Evolutionary conservation across 495 filamentous ascomycete genomes (phyloP), one percentile per base, ranked within the genome.

Genomic region (Talaromyces stipitatus): DNA sequence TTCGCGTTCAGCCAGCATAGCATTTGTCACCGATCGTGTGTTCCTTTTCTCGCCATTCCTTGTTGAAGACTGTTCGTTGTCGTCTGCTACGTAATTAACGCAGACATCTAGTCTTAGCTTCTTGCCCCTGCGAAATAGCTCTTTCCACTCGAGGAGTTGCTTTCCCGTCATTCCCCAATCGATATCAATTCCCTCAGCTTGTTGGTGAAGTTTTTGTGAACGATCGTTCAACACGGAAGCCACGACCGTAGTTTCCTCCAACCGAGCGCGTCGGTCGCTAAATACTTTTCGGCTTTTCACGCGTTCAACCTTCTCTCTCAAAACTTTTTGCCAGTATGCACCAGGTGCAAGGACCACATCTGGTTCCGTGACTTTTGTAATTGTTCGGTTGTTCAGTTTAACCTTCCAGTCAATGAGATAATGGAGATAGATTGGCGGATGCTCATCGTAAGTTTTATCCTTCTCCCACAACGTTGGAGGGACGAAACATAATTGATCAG

Each of bases 381-480:
- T 45, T 48, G 59, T 56, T 58, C 61, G 61, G 38, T 72, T 68
- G 24, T 72, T 70, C 10, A 72, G 27, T 48, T 53, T 64, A 27
- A 69, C 58, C 58, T 65, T 72, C 68, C 62, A 72, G 54, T 71
- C 63, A 55, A 72, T 74, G 41, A 65, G 59, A 56, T 76, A 74
- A 57, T 72, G 61, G 38, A 71, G 64, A 62, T 53, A 63, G 54
- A 45, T 64, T 20, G 64, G 69, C 50, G 59, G 61, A 45, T 70
- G 46, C 61, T 73, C 60, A 60, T 71, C 60, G 54, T 64, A 76
- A 12, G 20, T 2, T 28, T 45, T 63, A 57, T 59, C 62, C 36
- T 65, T 60, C 30, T 63, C 57, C 65, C 55, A 63, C n/a, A 36
- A 53, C 8, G 3, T n/a, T 18, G 12, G n/a, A 53, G 50, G 50